These are phyloP conservation scores for Phialophora expanda DNA, from an alignment of 2,329 filamentous ascomycete genomes.

Conservation along the genomic window DNA sequence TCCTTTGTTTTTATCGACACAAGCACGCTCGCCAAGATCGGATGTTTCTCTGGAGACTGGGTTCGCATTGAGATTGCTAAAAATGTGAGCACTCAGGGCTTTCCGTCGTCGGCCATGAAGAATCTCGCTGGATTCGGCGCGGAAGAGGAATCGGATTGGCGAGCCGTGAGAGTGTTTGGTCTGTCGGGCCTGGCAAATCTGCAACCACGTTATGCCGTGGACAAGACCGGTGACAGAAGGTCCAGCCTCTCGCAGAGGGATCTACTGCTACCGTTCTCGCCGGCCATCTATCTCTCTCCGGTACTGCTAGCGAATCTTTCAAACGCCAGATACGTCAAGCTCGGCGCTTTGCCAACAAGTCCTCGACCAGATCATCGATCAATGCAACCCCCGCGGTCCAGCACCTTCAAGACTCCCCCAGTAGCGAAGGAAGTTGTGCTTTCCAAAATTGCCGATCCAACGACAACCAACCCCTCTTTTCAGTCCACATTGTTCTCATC, in stretches of 20 bases:
- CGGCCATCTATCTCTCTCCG: constrained; percentile 78
- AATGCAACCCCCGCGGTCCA: constrained; percentile 25
- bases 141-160: constrained; percentile 73
- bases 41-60: constrained; percentile 98
- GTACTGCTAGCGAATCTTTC: constrained; percentile 85
- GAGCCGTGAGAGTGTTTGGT: constrained; percentile 86
- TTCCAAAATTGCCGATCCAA: constrained; percentile 84
- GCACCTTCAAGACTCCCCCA: constrained; percentile 57
- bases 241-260: constrained; percentile 61
- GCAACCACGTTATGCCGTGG: constrained; percentile 62
- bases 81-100: constrained; percentile 58
- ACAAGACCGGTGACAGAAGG: constrained; percentile 55
- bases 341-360: constrained; percentile 63
- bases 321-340: constrained; percentile 75
- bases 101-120: constrained; percentile 33
- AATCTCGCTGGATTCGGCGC: constrained; percentile 37
- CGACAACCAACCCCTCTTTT: constrained; percentile 82
- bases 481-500: constrained; percentile 86
- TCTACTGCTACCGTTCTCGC: constrained; percentile 54
- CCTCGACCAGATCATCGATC: constrained; percentile 33
- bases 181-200: constrained; percentile 69
- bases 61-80: constrained; percentile 79
- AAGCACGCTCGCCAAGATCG: constrained; percentile 81
- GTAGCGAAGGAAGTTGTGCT: constrained; percentile 80
- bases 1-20: constrained; percentile 90